A percentile compares a stretch with the other conserved stretches of the same genome.
Evolutionary conservation across 768 basidiomycete genomes (phyloP).

Genomic region (Daedaleopsis nitida): DNA sequence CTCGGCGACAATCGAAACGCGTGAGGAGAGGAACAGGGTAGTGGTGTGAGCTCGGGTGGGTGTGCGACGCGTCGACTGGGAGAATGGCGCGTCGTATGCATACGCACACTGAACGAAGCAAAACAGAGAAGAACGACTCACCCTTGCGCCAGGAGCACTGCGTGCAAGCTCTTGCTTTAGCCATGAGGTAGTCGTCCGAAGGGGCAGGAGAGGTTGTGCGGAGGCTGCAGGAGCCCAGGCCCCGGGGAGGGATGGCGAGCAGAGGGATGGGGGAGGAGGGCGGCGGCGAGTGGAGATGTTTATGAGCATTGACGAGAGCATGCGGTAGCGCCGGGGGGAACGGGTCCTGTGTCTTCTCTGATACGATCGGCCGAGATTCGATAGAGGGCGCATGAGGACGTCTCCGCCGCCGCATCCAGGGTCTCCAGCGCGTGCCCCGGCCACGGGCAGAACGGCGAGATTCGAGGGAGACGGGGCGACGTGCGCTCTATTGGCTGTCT

Average conservation of each 20-base stretch:
- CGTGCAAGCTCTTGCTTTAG: neutral
- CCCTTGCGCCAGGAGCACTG: conserved; percentile 2
- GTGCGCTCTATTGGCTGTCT: no score
- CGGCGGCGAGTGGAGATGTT: neutral
- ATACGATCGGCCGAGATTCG: neutral
- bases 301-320: neutral
- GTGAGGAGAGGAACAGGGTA: no score
- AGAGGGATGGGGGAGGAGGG: neutral
- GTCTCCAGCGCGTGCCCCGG: no score
- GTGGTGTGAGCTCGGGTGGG: no score
- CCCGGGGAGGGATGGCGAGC: neutral
- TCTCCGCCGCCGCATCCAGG: no score
- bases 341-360: neutral
- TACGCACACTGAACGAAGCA: neutral
- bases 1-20: neutral
- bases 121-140: neutral
- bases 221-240: neutral
- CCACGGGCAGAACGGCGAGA: no score
- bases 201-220: neutral
- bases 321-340: no score
- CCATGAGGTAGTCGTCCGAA: neutral
- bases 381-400: no score
- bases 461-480: no score
- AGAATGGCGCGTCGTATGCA: neutral
- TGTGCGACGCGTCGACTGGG: no score